Evolutionary conservation across 2,329 filamentous ascomycete species (phyloP).

Genomic region (Talaromyces sp.): DNA sequence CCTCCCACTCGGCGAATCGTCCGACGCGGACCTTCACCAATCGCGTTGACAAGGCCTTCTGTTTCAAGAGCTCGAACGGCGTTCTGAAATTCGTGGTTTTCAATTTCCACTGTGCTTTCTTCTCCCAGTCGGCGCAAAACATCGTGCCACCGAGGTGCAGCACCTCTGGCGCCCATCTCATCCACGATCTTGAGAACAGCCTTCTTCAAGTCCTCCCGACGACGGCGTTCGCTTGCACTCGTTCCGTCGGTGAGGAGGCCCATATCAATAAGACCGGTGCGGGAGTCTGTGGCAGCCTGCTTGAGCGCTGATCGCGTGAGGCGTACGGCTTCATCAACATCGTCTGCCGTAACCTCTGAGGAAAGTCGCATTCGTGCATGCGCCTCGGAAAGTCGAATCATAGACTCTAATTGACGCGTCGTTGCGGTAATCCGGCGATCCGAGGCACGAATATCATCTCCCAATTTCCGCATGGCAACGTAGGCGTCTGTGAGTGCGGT

Average conservation of each 20-base stretch:
- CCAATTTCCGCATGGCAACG: slow-evolving; percentile 90
- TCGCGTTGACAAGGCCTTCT: slow-evolving; percentile 74
- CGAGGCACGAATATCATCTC: slow-evolving; percentile 75
- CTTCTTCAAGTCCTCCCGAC: slow-evolving; percentile 77
- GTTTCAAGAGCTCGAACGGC: slow-evolving; percentile 73
- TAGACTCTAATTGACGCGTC: slow-evolving; percentile 91
- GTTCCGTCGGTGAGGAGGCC: slow-evolving; percentile 91
- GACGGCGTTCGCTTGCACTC: slow-evolving; percentile 75
- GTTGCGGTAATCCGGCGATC: slow-evolving; percentile 98
- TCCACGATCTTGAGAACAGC: slow-evolving; percentile 71
- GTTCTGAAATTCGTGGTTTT: slow-evolving; percentile 76
- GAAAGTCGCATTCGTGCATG: slow-evolving; percentile 97
- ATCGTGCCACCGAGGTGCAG: slow-evolving; percentile 71
- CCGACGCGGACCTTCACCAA: slow-evolving; percentile 78
- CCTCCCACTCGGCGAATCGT: slow-evolving; percentile 71
- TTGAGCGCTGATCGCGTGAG: slow-evolving; percentile 92
- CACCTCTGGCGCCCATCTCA: slow-evolving; percentile 64
- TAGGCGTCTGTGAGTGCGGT: slow-evolving; percentile 80
- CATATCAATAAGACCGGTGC: slow-evolving; percentile 95
- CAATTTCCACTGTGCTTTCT: slow-evolving; percentile 62
- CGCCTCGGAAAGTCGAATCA: slow-evolving; percentile 94
- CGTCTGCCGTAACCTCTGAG: slow-evolving; percentile 65
- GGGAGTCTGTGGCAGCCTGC: slow-evolving; percentile 89
- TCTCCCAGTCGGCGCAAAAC: slow-evolving; percentile 69
- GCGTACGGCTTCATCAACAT: slow-evolving; percentile 86